Evolutionary conservation across 1,139 yeast genomes (phyloP), one percentile per base, ranked within the genome.

Genomic region (Diutina ranongensis): DNA sequence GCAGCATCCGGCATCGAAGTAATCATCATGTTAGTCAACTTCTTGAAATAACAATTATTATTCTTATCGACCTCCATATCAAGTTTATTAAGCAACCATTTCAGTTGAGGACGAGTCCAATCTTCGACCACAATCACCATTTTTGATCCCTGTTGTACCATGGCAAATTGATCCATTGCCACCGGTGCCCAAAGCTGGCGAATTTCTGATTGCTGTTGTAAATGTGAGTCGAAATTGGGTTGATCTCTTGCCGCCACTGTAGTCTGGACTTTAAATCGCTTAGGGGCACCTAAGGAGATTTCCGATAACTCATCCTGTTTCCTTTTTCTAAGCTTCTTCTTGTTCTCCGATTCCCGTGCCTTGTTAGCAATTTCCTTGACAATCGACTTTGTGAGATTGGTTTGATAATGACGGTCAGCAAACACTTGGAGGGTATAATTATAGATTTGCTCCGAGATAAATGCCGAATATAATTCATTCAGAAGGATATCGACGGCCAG

Each of bases 371-470:
- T 36, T 32, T 50, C 54, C 35, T 51, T 52, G 4, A 71, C 54
- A 1, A 57, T 50, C n/a, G 48, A 55, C 19, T 50, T 54, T 47
- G 62, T 65, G 27, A 69, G 47, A 21, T 15, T 13, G 10, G 52
- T 54, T 10, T 49, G 50, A 2, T 57, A 52, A 45, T 64, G 58
- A 1, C 51, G 35, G 16, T 62, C 68, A 0, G 85, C 80, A 38
- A 63, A 56, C 0, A 68, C 55, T 35, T 74, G 72, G 40, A 73
- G 55, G 0, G 67, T 55, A 2, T 65, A 58, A 33, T 74, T 60
- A 51, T 68, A 74, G 0, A 75, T 55, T 35, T 72, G 61, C 52
- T 83, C 89, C 35, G 73, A 68, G 44, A 84, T 53, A 54, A 84
- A 80, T 1, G 87, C 84, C 12, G 61, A 57, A 50, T 68, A 82